A percentile compares a stretch with the other conserved stretches of the same genome.
Evolutionary conservation across 2,329 filamentous ascomycete genomes (phyloP).

Genomic region (Fusarium sp.): DNA sequence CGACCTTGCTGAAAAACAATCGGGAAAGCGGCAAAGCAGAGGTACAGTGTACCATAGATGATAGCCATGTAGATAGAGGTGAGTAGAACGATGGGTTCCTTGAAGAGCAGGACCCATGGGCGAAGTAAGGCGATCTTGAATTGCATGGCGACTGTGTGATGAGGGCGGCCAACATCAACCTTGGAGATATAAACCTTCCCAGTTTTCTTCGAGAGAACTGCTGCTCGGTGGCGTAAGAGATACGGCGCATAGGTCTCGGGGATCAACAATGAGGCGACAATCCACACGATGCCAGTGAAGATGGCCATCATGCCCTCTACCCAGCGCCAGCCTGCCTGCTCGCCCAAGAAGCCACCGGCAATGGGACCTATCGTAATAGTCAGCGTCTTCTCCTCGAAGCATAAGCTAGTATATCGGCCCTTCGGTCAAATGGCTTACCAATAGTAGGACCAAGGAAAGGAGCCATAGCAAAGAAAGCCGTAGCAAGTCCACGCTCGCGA

Average conservation of each 20-base stretch:
- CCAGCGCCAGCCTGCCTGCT: conserved; percentile 74
- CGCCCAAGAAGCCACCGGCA: conserved; percentile 72
- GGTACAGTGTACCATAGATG: conserved; percentile 67
- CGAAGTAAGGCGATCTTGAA: conserved; percentile 70
- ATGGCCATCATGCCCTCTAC: conserved; percentile 72
- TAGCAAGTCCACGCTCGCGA: conserved; percentile 67
- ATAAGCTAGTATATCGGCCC: background rate
- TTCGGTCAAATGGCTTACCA: conserved; percentile 50
- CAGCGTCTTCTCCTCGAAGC: background rate
- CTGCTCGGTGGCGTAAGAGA: conserved; percentile 66
- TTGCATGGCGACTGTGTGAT: conserved; percentile 59
- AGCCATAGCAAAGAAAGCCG: conserved; percentile 71
- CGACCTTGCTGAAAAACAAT: conserved; percentile 72
- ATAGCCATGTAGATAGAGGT: conserved; percentile 74
- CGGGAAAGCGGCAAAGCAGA: conserved; percentile 68
- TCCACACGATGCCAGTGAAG: conserved; percentile 71
- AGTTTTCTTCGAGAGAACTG: conserved; percentile 63
- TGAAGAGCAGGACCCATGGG: conserved; percentile 75
- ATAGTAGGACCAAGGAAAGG: conserved; percentile 73
- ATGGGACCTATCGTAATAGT: conserved; percentile 63
- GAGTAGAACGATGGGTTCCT: conserved; percentile 75
- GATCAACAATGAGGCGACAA: conserved; percentile 63
- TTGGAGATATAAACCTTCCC: conserved; percentile 69
- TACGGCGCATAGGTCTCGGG: conserved; percentile 73
- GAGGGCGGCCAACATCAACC: conserved; percentile 59